Base-by-base conservation (phyloP, 352 stramenopile genomes). In the Globisporangium acanthophoron region DNA sequence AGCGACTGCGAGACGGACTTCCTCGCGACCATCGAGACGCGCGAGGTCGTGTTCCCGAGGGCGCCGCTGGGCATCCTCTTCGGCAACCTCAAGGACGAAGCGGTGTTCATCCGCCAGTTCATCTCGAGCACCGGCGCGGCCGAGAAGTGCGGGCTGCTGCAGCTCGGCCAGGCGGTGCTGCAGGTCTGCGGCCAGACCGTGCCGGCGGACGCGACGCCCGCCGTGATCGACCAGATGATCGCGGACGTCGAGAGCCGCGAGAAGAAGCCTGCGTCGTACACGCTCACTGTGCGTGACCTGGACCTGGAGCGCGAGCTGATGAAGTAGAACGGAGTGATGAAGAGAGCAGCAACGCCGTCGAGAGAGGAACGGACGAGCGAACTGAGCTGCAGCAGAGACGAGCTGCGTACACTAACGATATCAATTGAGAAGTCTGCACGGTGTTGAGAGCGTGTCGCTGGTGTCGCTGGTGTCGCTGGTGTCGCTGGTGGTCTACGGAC, bases 271-370 rank as follows among this genome's bases (percentile, higher is more conserved):
- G 31, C 54, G 18, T 52, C 31, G 21, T 88, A 80, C 58, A 76
- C 79, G 12, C 61, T 94, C 54, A 92, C 84, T 39, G 66, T 94
- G 54, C 81, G 84, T 47, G 81, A 94, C 63, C 58, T 94, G 18
- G 84, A 92, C 56, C 64, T 94, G 59, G 84, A 94, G 63, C 77
- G 75, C 51, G 77, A 87, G 57, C 73, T 92, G 54, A 90, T 92
- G 81, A 88, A 80, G 63, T 73, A 54, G 16, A 46, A 46, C 6
- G 5, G 40, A 46, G 16, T 20, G 12, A 20, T 6, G 9, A 37
- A 37, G 33, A 37, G 33, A 37, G 33, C 5, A 11, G 24, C 24
- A 1, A 37, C 5, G 33, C 33, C 5, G 9, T 6, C 9, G 33
- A 37, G 33, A 37, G 33, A 37, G 6, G 33, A 37, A 37, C 5